phyloP scores from a whole-genome alignment of 2,329 filamentous ascomycete genomes.

The Magnaporthiopsis incrustans region DNA sequence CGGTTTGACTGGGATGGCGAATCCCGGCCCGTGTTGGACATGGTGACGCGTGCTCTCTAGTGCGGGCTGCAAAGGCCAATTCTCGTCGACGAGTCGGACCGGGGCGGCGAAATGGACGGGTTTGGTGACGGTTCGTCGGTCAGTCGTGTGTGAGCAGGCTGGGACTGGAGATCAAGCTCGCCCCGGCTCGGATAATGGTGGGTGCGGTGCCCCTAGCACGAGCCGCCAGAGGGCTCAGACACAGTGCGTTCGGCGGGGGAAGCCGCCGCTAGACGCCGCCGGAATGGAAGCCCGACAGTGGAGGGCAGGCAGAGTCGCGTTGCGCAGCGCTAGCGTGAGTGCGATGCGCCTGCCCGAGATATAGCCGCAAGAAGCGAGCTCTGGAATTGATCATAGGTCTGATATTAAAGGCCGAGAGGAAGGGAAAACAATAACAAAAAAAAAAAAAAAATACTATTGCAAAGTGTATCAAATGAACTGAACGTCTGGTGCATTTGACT shows the following conservation, averaged over 20 bases:
- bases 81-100: neutral
- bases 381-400: neutral
- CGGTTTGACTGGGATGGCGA: slow-evolving; percentile 18
- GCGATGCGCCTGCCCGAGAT: neutral
- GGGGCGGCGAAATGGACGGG: neutral
- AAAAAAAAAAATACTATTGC: neutral
- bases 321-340: neutral
- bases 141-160: neutral
- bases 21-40: slow-evolving; percentile 19
- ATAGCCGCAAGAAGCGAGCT: neutral
- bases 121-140: neutral
- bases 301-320: neutral
- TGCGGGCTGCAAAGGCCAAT: neutral
- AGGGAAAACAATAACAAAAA: no score
- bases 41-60: slow-evolving; percentile 3
- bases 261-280: neutral
- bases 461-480: neutral
- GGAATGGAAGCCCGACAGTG: neutral
- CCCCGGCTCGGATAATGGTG: neutral
- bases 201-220: neutral
- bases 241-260: neutral
- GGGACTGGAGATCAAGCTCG: neutral
- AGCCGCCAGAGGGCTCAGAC: neutral
- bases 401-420: neutral
- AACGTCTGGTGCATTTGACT: neutral